Conservation (phyloP, 257 asterid species). For the Solanum medicagineum region DNA sequence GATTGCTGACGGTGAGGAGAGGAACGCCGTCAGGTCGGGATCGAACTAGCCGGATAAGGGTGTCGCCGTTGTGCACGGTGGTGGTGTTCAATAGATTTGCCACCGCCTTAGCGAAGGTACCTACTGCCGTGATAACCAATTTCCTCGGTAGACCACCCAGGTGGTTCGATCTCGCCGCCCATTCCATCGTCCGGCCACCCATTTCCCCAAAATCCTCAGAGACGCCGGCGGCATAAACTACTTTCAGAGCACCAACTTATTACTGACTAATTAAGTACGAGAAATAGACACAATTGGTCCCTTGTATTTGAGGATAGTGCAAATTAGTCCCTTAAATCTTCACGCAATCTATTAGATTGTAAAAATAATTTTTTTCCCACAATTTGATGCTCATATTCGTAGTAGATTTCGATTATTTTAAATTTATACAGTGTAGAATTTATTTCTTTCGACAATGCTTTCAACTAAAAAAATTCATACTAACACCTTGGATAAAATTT, state of each 20-base stretch:
- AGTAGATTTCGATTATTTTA: too few relatives aligned
- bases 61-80: slow-evolving; percentile 60
- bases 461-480: too few relatives aligned
- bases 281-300: background rate
- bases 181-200: slow-evolving; percentile 61
- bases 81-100: slow-evolving; percentile 71
- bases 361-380: too few relatives aligned
- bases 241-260: background rate
- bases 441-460: too few relatives aligned
- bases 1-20: slow-evolving; percentile 93
- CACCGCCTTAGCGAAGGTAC: slow-evolving; percentile 70
- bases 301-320: background rate
- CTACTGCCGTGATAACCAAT: slow-evolving; percentile 54
- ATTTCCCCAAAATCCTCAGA: background rate
- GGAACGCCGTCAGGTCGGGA: slow-evolving; percentile 87
- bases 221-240: background rate
- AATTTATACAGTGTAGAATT: too few relatives aligned
- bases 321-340: background rate
- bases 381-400: too few relatives aligned
- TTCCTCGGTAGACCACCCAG: slow-evolving; percentile 83
- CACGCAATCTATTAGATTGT: too few relatives aligned
- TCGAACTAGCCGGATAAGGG: slow-evolving; percentile 71
- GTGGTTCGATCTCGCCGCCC: slow-evolving; percentile 85
- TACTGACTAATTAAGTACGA: background rate
- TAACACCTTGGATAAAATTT: too few relatives aligned